Evolutionary conservation across 352 stramenopile genomes (phyloP).

Genomic region (Halophytophthora batemanensis): DNA sequence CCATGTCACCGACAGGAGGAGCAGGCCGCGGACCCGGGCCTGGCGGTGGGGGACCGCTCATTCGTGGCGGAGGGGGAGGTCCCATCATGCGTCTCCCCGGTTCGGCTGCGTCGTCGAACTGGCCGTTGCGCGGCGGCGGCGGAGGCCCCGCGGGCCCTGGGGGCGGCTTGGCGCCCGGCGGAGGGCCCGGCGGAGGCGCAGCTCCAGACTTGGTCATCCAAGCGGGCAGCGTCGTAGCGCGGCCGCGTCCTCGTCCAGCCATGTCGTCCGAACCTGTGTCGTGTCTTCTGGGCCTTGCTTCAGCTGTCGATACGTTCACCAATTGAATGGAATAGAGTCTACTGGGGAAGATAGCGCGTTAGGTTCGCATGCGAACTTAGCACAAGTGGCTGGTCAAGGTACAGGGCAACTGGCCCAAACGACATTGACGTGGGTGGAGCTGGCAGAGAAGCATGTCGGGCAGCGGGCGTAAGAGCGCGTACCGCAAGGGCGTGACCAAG

Average conservation of each 20-base stretch:
- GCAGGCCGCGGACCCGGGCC: too few relatives aligned
- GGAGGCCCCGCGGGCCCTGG: conserved; percentile 8
- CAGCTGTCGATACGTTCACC: too few relatives aligned
- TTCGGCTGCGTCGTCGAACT: conserved; percentile 69
- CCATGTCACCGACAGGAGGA: conserved; percentile 21
- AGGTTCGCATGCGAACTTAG: conserved; percentile 16
- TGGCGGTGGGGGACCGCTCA: too few relatives aligned
- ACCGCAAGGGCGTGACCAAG: conserved; percentile 92
- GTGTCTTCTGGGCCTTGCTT: too few relatives aligned
- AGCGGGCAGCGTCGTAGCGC: conserved; percentile 66
- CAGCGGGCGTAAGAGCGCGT: conserved; percentile 85
- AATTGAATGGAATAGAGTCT: too few relatives aligned
- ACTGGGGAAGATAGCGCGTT: not conserved
- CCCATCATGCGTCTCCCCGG: conserved; percentile 3
- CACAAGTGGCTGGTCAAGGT: not conserved
- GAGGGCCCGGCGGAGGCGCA: conserved; percentile 8
- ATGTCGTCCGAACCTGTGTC: too few relatives aligned
- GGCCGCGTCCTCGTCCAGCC: conserved; percentile 76
- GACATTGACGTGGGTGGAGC: conserved; percentile 1
- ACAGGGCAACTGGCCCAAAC: not conserved
- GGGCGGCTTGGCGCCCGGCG: conserved; percentile 1
- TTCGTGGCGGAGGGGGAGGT: conserved; percentile 7
- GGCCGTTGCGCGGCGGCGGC: conserved; percentile 31
- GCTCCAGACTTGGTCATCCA: conserved; percentile 80
- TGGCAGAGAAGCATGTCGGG: conserved; percentile 72